Base-by-base conservation (phyloP, 129 eudicot species). In the Lactuca sativa region DNA sequence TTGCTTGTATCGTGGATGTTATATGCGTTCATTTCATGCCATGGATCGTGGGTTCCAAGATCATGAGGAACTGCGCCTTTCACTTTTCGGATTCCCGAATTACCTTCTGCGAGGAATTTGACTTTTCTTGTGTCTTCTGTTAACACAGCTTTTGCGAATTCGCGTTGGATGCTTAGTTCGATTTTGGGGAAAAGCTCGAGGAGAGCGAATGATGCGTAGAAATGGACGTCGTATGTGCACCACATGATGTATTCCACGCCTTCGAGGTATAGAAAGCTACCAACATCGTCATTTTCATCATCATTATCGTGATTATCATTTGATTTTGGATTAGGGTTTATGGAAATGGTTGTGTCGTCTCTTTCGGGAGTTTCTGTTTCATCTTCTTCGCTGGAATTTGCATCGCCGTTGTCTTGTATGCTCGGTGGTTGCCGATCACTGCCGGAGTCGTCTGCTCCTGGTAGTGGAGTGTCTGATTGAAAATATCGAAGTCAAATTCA, bases 11-110 rank as follows among this genome's bases (percentile, higher is more conserved):
- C 99, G 30, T 95, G 99, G 74, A 95, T 95, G 57, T 95, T 95
- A 49, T 95, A 95, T 25, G 99, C 99, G 57, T 95, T 95, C 99
- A 95, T 95, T 66, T 95, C 99, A 55, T 87, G 92, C 99, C 99
- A 95, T 51, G 99, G 99, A 66, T 95, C 99, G 67, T 95, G 99
- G 37, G 90, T 95, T 56, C 99, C 99, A 34, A 95, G 89, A 83
- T 95, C 99, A 72, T 95, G 99, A 11, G 99, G 99, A 41, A 90
- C 76, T 3, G 99, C 99, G 36, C 99, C 99, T 68, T 82, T 87
- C 13, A 77, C 97, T 74, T 95, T 95, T 0, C 99, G 96, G 25
- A 90, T 93, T 37, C 99, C 99, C 62, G 75, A 80, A 47, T 85
- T 90, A 4, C 99, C 99, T 66, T 85, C 96, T 0, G 99, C 90